Conservation (phyloP, 2,329 filamentous ascomycete species). For the Lecanosticta acicola region DNA sequence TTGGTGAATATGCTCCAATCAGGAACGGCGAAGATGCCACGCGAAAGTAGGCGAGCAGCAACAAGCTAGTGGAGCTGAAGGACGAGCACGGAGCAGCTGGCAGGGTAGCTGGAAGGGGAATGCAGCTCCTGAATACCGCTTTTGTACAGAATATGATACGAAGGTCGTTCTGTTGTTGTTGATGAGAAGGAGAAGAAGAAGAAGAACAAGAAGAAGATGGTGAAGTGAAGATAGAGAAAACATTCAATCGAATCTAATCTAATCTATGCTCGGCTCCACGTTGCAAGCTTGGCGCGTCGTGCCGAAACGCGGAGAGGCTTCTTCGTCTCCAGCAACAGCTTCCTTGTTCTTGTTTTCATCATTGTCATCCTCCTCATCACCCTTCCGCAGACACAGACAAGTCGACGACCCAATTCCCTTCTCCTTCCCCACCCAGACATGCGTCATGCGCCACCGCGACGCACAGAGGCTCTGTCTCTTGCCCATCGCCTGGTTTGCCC, state of each 20-base stretch:
- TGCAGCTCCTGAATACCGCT: neutral
- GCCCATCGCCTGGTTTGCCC: conserved; percentile 9
- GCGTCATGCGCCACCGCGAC: conserved; percentile 23
- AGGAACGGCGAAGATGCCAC: conserved; percentile 3
- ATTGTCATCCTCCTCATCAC: too few species aligned
- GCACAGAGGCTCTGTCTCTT: conserved; percentile 20
- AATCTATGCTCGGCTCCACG: neutral
- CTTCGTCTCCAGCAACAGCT: neutral
- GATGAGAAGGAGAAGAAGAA: neutral
- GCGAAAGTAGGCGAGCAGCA: neutral
- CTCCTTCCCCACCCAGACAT: conserved; percentile 18
- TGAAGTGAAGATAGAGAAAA: neutral
- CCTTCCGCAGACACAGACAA: conserved; percentile 1
- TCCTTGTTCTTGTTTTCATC: too few species aligned
- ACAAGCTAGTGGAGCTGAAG: too few species aligned
- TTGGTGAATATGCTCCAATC: conserved; percentile 1
- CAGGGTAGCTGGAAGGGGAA: too few species aligned
- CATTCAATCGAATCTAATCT: too few species aligned
- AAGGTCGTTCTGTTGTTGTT: neutral
- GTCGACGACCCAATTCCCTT: conserved; percentile 3
- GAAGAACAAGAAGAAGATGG: conserved; percentile 1
- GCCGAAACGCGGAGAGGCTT: neutral
- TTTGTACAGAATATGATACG: too few species aligned
- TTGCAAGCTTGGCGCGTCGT: neutral
- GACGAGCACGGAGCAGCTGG: too few species aligned